Base-by-base conservation (phyloP, 306 rosid genomes). In the Acacia confusa region DNA sequence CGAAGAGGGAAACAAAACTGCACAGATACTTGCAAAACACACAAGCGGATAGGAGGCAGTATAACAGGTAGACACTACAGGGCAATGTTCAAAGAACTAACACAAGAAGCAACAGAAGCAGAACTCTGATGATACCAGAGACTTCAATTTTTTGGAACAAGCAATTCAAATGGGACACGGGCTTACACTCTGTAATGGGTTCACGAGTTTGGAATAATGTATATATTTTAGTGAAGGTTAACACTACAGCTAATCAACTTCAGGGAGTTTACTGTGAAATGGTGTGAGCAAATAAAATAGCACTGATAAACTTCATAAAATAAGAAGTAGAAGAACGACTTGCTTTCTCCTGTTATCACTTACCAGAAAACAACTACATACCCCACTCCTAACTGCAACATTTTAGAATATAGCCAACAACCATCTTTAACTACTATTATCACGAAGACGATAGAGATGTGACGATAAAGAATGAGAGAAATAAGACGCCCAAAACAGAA, bases 401-500 rank as follows among this genome's bases (percentile, higher is more conserved):
- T 16, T 43, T 60, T 28, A 47, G 43, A 82, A 67, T 28, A 79
- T 41, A 19, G 17, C 41, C 36, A 71, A 79, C 36, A 24, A 15
- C 41, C 36, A 78, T 64, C 75, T 27, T 4, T 20, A 73, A 73
- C 72, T 30, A 67, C 64, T 69, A 55, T 43, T 9, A 53, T 73
- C 79, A 75, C 69, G 34, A 84, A 48, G 30, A 82, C 20, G 30
- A 48, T 48, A 74, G 50, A 48, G 73, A 66, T 77, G 72, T 22
- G 66, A 81, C 48, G 69, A 71, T 17, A 36, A 75, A 55, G 80
- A 55, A 79, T 40, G 73, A 43, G 17, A 63, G 74, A 90, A 79
- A 60, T 77, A 78, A 82, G 82, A 80, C 70, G 78, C 75, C 71
- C 25, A 43, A 87, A 81, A 22, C 50, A 74, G 61, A 74, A 82